Evolutionary conservation across 495 filamentous ascomycete genomes (phyloP), one percentile per base, ranked within the genome.

Genomic region (Lophiotrema nucula): DNA sequence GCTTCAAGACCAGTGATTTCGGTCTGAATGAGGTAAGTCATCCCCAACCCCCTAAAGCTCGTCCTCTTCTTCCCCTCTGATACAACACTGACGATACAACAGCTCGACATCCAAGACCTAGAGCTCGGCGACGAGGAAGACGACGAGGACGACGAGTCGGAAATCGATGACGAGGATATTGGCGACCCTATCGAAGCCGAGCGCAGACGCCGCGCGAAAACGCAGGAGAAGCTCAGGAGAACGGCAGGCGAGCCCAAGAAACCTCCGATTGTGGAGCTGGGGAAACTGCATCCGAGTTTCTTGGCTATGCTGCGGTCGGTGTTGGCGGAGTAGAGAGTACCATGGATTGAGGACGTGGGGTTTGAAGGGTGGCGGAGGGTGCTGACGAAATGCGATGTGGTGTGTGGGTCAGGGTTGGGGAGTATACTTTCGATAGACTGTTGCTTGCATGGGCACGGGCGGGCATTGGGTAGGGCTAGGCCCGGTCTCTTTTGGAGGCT

Each of bases 211-310:
- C 79, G 92, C 55, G 75, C 76, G 24, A 87, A 81, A 75, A 84
- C 80, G 61, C 87, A 88, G 65, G 90, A 96, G 63, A 81, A 85
- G 39, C 76, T 98, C 33, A 81, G 89, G 61, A 79, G 91, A 37
- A 87, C 80, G 16, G 92, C 93, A 1, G 93, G 93, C 4, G 95
- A 97, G 76, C 93, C 93, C 2, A 73, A 78, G 39, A 98, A 98
- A 73, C 93, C 93, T 2, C 77, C 74, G 6, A 81, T 97, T 3
- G 74, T 65, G 22, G 93, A 98, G 76, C 80, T 96, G 39, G 71
- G 83, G 50, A 89, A 88, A 72, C 69, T 98, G 64, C 81, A 80
- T 58, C 84, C 86, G 13, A 83, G 85, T 47, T 98, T 98, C 70
- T 68, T 93, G 62, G 73, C 79, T 25, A 92, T 95, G 88, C 71